Percentiles rank a stretch among this genome's conserved stretches.
These are phyloP conservation scores for Hemileccinum impolitum DNA, from an alignment of 768 basidiomycete species.

Conservation along the genomic window DNA sequence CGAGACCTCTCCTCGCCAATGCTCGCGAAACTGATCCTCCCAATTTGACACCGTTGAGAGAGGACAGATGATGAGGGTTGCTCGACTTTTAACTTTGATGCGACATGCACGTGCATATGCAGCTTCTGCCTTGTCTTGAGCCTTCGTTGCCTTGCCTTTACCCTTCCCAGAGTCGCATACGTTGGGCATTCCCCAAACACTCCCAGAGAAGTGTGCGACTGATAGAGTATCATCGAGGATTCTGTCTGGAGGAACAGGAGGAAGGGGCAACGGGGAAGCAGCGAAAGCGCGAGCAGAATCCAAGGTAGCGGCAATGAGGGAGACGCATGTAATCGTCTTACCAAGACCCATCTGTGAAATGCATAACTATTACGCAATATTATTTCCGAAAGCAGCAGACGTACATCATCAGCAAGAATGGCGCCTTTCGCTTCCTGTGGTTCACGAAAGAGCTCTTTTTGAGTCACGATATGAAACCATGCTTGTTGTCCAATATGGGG, in stretches of 20 bases:
- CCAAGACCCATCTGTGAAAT: constrained; percentile 88
- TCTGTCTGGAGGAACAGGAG: constrained; percentile 41
- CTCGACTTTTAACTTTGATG: constrained; percentile 81
- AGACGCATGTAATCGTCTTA: constrained; percentile 94
- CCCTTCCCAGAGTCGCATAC: constrained; percentile 43
- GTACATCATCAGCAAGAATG: constrained; percentile 95
- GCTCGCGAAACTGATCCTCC: constrained; percentile 98
- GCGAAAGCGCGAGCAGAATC: constrained; percentile 65
- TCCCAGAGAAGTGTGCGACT: constrained; percentile 65
- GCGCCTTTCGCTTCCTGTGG: constrained; percentile 80
- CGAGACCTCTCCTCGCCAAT: constrained; percentile 86
- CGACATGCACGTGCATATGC: constrained; percentile 67
- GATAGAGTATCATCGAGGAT: constrained; percentile 34
- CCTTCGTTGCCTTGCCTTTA: constrained; percentile 62
- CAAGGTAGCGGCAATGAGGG: constrained; percentile 87
- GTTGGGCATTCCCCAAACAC: constrained; percentile 84
- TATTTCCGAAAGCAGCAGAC: constrained; percentile 29
- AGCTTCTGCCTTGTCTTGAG: constrained; percentile 69
- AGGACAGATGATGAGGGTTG: constrained; percentile 95
- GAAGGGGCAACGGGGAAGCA: constrained; percentile 45
- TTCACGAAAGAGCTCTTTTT: constrained; percentile 63
- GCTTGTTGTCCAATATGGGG: constrained; percentile 41
- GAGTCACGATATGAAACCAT: constrained; percentile 86
- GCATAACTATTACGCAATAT: constrained; percentile 12
- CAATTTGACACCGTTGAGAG: constrained; percentile 96